Evolutionary conservation across 441 rosid species (phyloP), one percentile per base, ranked within the genome.

Genomic region (Aquilaria agallochum): DNA sequence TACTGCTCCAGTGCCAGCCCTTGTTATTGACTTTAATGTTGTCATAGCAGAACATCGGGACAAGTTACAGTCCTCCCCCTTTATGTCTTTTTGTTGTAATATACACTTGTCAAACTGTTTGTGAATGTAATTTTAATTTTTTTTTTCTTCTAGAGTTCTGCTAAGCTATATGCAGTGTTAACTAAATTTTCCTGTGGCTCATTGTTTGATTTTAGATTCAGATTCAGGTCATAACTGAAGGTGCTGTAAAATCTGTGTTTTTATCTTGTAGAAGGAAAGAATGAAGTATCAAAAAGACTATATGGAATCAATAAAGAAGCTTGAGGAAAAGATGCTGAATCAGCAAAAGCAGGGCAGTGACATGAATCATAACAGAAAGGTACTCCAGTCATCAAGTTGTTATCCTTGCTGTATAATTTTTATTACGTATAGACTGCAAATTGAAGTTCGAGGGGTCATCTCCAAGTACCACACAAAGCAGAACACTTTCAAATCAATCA

Each of bases 231-330:
- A 50, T 50, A 31, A 65, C 47, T 55, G 63, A 58, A 50, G 31
- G 60, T 49, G 56, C 50, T 45, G 31, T 44, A 30, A 62, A 20
- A 48, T 53, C 2, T 31, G 14, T 31, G 13, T 46, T 73, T 72
- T 60, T 40, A 55, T 48, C 71, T 47, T 71, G 58, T 68, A 95
- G 99, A 83, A 81, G 55, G 98, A 95, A 71, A 84, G 87, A 76
- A 68, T 66, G 68, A 87, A 86, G 76, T 90, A 90, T 71, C 91
- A 93, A 62, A 84, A 83, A 76, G 97, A 87, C 61, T 87, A 78
- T 73, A 76, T 82, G 83, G 99, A 96, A 63, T 96, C 99, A 31
- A 86, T 96, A 76, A 90, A 86, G 82, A 90, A 90, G 79, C 89
- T 90, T 0, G 99, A 96, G 77, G 95, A 87, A 66, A 89, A 89